Evolutionary conservation across 352 stramenopile species (phyloP), one percentile per base, ranked within the genome.

Genomic region (Globisporangium okanoganense): DNA sequence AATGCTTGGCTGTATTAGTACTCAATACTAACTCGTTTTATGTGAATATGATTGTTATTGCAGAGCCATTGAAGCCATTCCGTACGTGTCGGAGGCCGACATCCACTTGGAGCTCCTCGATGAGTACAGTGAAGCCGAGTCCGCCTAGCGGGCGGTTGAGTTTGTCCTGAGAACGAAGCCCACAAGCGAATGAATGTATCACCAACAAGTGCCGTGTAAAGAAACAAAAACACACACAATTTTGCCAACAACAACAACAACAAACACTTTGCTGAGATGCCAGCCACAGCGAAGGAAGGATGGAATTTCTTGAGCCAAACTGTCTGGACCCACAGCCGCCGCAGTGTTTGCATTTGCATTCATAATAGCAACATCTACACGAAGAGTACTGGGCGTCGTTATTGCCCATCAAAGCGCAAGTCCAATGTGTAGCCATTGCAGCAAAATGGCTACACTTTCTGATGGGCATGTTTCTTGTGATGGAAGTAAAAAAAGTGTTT

Each of bases 41-140:
- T 24, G 16, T 40, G 35, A 12, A 40, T 63, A n/a, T 43, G 0
- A 35, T 50, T 45, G 7, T 12, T 52, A 36, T 52, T 27, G 5
- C 54, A 94, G 85, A 76, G 76, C 82, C 7, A 91, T 94, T 35
- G 85, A 94, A 70, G 65, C 70, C 16, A 88, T 94, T 43, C 64
- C 82, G 35, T 94, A 92, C 51, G 82, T 94, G 16, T 76, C 78
- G 0, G 77, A 90, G 53, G 85, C 85, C 2, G 85, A 94, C 49
- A 92, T 94, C 50, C 85, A 94, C 58, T 56, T 94, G n/a, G 85
- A 94, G 61, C 75, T 94, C 5, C 74, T 77, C 35, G 82, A 92
- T 53, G 73, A 78, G 22, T 78, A 88, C 52, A 62, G 35, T 16
- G 74, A 82, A 36, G n/a, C n/a, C 8, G 58, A 55, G 49, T 52